These are phyloP conservation scores for Mycena sanguinolenta DNA, from an alignment of 768 basidiomycete genomes.

Conservation along the genomic window DNA sequence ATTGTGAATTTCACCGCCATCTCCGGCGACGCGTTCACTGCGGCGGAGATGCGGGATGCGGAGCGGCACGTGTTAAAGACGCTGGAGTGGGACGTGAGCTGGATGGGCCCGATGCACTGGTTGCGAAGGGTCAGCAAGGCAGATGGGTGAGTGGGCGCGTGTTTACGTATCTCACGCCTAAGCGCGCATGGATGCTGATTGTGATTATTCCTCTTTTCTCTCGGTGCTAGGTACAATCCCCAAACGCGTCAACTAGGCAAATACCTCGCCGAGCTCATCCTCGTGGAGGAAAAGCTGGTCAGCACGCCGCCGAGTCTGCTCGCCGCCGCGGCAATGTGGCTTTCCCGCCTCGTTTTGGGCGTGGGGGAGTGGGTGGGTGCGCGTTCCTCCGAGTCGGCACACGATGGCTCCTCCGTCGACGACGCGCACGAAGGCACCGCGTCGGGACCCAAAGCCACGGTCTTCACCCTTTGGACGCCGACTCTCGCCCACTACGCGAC, in stretches of 20 bases:
- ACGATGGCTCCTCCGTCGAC: too few species aligned
- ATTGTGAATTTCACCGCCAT: slow-evolving; percentile 85
- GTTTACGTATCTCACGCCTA: too few species aligned
- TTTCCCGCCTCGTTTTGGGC: slow-evolving; percentile 85
- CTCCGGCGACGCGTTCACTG: slow-evolving; percentile 81
- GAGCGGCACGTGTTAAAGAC: slow-evolving; percentile 76
- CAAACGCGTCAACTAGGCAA: slow-evolving; percentile 90
- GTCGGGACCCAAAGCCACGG: too few species aligned
- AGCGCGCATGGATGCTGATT: too few species aligned
- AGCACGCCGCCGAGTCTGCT: slow-evolving; percentile 80
- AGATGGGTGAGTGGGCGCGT: background rate
- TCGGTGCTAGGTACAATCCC: slow-evolving; percentile 74
- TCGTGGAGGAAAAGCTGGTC: slow-evolving; percentile 85
- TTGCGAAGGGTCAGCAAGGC: too few species aligned
- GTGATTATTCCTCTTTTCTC: background rate
- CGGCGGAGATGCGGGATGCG: slow-evolving; percentile 88
- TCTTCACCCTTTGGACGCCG: slow-evolving; percentile 66
- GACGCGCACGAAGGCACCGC: too few species aligned
- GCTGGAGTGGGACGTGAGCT: background rate
- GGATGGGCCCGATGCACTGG: too few species aligned
- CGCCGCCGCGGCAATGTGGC: slow-evolving; percentile 89
- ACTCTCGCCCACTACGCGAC: slow-evolving; percentile 91
- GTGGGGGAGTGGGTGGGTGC: slow-evolving; percentile 55
- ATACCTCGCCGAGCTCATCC: slow-evolving; percentile 89
- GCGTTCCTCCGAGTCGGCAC: too few species aligned